These are phyloP conservation scores for Apophysomyces sp. DNA, from an alignment of 371 early-diverging fungal genomes.

Conservation along the genomic window DNA sequence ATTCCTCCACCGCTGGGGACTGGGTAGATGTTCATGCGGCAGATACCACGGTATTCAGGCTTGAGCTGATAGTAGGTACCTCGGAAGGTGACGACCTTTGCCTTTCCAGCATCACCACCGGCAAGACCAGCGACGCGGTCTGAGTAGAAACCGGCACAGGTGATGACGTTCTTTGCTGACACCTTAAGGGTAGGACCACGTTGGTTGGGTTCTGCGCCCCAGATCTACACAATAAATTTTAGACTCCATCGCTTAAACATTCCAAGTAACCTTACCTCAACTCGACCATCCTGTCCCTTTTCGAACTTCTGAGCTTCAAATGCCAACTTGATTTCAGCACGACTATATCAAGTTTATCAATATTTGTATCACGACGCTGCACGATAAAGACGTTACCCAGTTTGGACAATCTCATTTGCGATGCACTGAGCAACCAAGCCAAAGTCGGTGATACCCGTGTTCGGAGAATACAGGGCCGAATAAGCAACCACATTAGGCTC, in stretches of 20 bases:
- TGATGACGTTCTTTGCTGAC: constrained; percentile 49
- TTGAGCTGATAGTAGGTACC: constrained; percentile 52
- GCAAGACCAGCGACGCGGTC: constrained; percentile 50
- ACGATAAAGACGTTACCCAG: constrained; percentile 29
- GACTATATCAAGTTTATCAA: constrained; percentile 16
- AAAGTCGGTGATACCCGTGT: constrained; percentile 51
- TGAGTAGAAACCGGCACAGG: constrained; percentile 52
- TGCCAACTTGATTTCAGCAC: constrained; percentile 50
- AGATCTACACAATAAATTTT: constrained; percentile 20
- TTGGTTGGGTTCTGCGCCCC: constrained; percentile 47
- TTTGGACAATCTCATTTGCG: constrained; percentile 45
- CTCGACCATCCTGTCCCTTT: constrained; percentile 35
- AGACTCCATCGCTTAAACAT: not conserved
- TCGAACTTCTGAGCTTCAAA: constrained; percentile 49
- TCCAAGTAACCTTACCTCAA: constrained; percentile 16
- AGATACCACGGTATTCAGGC: constrained; percentile 49
- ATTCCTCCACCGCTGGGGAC: constrained; percentile 54
- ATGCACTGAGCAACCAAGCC: constrained; percentile 48
- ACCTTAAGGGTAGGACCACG: constrained; percentile 45
- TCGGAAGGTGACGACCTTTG: constrained; percentile 49
- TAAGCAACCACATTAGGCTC: constrained; percentile 52
- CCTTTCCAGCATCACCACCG: constrained; percentile 39
- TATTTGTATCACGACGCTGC: not conserved
- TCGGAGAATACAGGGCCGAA: constrained; percentile 50
- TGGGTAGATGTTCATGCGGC: constrained; percentile 51